These are phyloP conservation scores for Trichoderma atroviride DNA, from an alignment of 2,329 filamentous ascomycete genomes.

Conservation along the genomic window DNA sequence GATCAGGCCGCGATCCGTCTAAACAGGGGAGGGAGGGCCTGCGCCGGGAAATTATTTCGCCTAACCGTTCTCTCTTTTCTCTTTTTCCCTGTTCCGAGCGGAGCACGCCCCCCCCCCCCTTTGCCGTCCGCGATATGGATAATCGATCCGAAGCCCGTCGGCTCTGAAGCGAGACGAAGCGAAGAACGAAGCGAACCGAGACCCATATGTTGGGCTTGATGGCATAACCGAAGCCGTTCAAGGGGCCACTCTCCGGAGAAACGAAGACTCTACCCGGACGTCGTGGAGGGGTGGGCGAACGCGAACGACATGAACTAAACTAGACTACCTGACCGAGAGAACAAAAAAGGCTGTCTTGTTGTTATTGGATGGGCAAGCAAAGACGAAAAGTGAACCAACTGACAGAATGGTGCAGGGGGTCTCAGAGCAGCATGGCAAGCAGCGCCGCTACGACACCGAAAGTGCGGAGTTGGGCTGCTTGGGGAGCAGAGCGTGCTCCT, in stretches of 20 bases:
- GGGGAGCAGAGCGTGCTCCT: background rate
- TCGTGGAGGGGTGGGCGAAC: background rate
- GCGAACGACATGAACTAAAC: background rate
- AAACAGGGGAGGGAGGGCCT: background rate
- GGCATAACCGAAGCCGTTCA: background rate
- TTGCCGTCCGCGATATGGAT: background rate
- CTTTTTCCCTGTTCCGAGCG: background rate
- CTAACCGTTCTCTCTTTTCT: background rate
- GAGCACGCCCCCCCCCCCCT: background rate
- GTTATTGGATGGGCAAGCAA: background rate
- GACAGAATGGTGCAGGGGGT: background rate
- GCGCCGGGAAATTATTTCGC: conserved; percentile 3
- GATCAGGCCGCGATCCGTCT: conserved; percentile 6
- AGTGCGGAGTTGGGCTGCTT: background rate
- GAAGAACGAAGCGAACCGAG: background rate
- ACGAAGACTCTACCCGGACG: background rate
- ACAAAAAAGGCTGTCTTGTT: background rate
- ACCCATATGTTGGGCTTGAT: background rate
- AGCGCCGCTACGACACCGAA: conserved; percentile 11
- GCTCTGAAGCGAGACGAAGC: background rate
- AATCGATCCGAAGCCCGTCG: background rate
- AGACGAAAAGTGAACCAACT: background rate
- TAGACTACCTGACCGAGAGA: background rate
- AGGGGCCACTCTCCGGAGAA: background rate
- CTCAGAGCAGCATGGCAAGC: conserved; percentile 10